Evolutionary conservation across 2,329 filamentous ascomycete species (phyloP).

Genomic region (Nothomitra cinnamomea): DNA sequence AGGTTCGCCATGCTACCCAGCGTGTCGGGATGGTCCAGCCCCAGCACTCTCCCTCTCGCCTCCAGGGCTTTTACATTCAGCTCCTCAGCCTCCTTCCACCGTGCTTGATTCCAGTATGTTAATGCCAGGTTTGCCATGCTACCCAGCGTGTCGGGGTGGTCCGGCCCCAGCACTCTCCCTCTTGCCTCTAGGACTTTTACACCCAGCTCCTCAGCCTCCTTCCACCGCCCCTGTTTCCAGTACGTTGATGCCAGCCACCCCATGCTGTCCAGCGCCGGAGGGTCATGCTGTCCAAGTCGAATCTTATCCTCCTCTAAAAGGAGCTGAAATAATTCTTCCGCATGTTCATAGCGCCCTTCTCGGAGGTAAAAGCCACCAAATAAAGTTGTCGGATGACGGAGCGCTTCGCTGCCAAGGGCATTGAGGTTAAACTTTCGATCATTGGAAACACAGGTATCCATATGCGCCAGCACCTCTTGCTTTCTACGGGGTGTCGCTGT

Average conservation of each 20-base stretch:
- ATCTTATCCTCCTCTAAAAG: not conserved
- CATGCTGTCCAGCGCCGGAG: too few relatives aligned
- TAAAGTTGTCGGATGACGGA: not conserved
- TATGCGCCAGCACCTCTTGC: constrained; percentile 4
- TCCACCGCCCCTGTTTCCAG: not conserved
- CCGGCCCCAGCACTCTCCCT: not conserved
- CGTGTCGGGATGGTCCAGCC: too few relatives aligned
- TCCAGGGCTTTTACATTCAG: too few relatives aligned
- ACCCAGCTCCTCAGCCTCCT: too few relatives aligned
- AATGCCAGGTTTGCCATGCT: not conserved
- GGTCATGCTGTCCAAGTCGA: too few relatives aligned
- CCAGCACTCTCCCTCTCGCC: too few relatives aligned
- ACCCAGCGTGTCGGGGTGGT: not conserved
- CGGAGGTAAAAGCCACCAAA: constrained; percentile 6
- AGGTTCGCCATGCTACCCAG: too few relatives aligned
- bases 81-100: too few relatives aligned
- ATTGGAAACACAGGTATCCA: constrained; percentile 5
- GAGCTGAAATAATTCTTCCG: not conserved
- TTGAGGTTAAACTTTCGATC: not conserved
- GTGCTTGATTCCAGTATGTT: not conserved
- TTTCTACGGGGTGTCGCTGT: not conserved
- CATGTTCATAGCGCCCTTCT: not conserved
- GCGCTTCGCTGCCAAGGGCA: constrained; percentile 1
- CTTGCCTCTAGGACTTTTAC: not conserved
- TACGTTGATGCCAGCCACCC: not conserved